Percentiles rank a stretch among this genome's conserved stretches.
These are phyloP conservation scores for Decorospora gaudefroyi DNA, from an alignment of 2,329 filamentous ascomycete species.

Conservation along the genomic window DNA sequence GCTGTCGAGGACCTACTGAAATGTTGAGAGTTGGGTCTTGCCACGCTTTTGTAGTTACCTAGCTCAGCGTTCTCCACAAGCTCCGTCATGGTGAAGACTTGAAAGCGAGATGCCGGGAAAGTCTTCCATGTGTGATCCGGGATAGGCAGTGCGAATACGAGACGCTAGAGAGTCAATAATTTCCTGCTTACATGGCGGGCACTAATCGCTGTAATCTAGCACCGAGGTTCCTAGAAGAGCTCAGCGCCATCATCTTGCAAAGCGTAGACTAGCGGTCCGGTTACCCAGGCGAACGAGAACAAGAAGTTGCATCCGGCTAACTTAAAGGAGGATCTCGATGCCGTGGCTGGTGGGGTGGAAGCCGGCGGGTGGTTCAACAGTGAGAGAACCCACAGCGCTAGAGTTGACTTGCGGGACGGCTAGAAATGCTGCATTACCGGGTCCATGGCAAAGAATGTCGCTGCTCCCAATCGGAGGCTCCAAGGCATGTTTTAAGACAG, in stretches of 20 bases:
- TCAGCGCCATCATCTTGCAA: constrained; percentile 6
- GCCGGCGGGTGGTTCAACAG: not conserved
- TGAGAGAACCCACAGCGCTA: constrained; percentile 22
- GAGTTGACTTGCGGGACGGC: constrained; percentile 24
- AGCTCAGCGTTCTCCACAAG: too few relatives aligned
- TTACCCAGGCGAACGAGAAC: constrained; percentile 2
- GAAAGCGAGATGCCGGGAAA: too few relatives aligned
- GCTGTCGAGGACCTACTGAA: too few relatives aligned
- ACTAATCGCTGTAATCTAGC: constrained; percentile 12
- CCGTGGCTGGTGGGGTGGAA: constrained; percentile 9
- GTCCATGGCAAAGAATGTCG: constrained; percentile 22
- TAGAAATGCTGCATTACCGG: constrained; percentile 19
- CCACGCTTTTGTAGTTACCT: too few relatives aligned
- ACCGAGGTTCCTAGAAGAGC: constrained; percentile 8
- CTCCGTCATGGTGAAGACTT: too few relatives aligned
- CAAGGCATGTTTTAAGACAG: constrained; percentile 17
- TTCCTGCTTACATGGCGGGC: constrained; percentile 20
- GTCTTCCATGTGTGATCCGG: not conserved
- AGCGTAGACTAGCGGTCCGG: constrained; percentile 6
- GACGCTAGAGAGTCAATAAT: constrained; percentile 23
- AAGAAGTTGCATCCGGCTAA: constrained; percentile 13
- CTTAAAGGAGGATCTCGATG: not conserved
- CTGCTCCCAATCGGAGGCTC: not conserved
- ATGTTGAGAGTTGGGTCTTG: too few relatives aligned
- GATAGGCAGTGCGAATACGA: constrained; percentile 17